Percentiles rank a stretch among this genome's conserved stretches.
Evolutionary conservation across 192 early-diverging fungal genomes (phyloP).

Genomic region (Spinellus fusiger): DNA sequence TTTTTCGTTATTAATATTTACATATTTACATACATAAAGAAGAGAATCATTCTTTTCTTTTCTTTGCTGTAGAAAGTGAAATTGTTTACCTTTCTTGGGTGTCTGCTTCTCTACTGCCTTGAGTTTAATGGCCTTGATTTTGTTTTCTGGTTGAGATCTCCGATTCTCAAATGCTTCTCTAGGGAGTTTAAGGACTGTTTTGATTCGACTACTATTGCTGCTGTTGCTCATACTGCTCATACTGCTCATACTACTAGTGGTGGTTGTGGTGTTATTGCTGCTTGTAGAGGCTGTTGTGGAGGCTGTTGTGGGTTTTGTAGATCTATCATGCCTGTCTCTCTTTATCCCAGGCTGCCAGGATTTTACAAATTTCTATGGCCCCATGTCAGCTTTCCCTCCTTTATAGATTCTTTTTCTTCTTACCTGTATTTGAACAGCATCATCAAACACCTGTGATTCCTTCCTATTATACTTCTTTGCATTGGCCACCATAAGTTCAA

Average conservation of each 20-base stretch:
- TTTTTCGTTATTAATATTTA: neutral
- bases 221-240: neutral
- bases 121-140: neutral
- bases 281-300: no score
- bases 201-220: neutral
- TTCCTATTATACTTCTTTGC: constrained; percentile 50
- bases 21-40: neutral
- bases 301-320: no score
- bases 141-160: neutral
- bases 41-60: neutral
- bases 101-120: neutral
- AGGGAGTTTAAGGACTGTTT: constrained; percentile 8
- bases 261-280: no score
- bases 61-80: neutral
- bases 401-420: neutral
- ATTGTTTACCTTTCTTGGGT: neutral
- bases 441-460: constrained; percentile 38
- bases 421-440: constrained; percentile 44
- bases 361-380: constrained; percentile 25
- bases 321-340: neutral
- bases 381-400: neutral
- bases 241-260: neutral
- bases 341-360: constrained; percentile 4
- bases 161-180: constrained; percentile 1
- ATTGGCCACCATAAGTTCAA: constrained; percentile 42